phyloP scores from a whole-genome alignment of 768 basidiomycete genomes.

The Amanita muscaria region DNA sequence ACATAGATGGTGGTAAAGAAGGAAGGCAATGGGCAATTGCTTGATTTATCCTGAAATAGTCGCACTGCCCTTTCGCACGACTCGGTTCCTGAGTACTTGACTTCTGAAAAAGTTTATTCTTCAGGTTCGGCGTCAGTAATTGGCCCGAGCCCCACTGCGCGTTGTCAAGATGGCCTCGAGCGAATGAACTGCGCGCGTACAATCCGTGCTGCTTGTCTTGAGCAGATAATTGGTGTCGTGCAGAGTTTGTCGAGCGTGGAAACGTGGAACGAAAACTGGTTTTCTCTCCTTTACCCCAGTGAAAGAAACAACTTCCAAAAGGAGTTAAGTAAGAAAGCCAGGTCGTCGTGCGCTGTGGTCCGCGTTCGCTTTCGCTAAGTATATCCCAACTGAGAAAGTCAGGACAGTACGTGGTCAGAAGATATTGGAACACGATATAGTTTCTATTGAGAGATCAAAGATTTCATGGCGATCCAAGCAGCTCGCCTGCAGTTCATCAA shows the following conservation, averaged over 20 bases:
- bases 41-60: conserved; percentile 6
- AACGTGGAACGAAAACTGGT: too few relatives aligned
- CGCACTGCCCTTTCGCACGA: conserved; percentile 23
- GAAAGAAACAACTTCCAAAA: neutral
- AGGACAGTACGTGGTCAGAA: neutral
- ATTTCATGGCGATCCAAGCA: conserved; percentile 4
- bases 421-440: neutral
- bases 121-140: neutral
- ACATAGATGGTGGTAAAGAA: conserved; percentile 15
- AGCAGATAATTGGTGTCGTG: too few relatives aligned
- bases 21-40: conserved; percentile 12
- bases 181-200: too few relatives aligned
- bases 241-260: too few relatives aligned
- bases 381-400: neutral
- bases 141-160: too few relatives aligned
- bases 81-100: conserved; percentile 2
- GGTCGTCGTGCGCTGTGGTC: too few relatives aligned
- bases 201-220: too few relatives aligned
- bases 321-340: neutral
- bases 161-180: too few relatives aligned
- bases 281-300: neutral
- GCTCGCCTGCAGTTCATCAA: conserved; percentile 4
- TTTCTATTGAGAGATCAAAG: neutral
- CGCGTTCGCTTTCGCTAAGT: too few relatives aligned
- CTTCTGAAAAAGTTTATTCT: neutral